Conservation (phyloP, 805 yeast genomes). For the Cyberlindnera sargentensis region DNA sequence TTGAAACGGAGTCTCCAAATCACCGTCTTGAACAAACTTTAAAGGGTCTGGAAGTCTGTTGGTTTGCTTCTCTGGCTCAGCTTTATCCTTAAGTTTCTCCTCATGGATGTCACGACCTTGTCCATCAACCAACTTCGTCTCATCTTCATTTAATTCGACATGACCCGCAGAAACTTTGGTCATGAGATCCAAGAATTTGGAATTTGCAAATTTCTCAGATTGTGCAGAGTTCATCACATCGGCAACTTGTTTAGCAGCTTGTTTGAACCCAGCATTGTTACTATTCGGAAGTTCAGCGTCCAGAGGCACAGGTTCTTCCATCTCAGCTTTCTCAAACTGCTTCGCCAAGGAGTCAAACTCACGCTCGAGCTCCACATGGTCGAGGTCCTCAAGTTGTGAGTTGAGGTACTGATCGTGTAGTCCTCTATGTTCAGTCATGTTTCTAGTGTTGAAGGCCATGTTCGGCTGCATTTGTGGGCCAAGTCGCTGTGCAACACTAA, state of each 20-base stretch:
- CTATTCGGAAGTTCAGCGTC: neutral
- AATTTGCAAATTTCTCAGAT: conserved; percentile 19
- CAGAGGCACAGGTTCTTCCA: conserved; percentile 3
- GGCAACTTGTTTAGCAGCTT: conserved; percentile 22
- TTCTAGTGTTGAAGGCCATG: conserved; percentile 4
- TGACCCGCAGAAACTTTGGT: conserved; percentile 18
- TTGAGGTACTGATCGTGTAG: conserved; percentile 11
- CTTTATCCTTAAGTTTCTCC: neutral
- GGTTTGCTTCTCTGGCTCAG: conserved; percentile 3
- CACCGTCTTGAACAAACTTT: conserved; percentile 16
- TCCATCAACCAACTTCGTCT: conserved; percentile 19
- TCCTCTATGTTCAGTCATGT: conserved; percentile 20
- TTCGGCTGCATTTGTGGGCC: conserved; percentile 9
- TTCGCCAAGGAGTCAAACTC: conserved; percentile 13
- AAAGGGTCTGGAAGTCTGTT: conserved; percentile 22
- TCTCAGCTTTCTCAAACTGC: conserved; percentile 9
- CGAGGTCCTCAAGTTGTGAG: conserved; percentile 13
- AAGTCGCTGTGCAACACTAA: conserved; percentile 3
- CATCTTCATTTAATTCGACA: conserved; percentile 18
- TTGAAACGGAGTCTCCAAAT: conserved; percentile 19
- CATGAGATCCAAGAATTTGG: conserved; percentile 22
- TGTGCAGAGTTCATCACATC: conserved; percentile 17
- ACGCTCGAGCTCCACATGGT: conserved; percentile 9
- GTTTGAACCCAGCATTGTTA: conserved; percentile 15
- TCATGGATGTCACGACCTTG: conserved; percentile 22